Evolutionary conservation across 495 filamentous ascomycete species (phyloP), one percentile per base, ranked within the genome.

Genomic region (Chaetomium tenue): DNA sequence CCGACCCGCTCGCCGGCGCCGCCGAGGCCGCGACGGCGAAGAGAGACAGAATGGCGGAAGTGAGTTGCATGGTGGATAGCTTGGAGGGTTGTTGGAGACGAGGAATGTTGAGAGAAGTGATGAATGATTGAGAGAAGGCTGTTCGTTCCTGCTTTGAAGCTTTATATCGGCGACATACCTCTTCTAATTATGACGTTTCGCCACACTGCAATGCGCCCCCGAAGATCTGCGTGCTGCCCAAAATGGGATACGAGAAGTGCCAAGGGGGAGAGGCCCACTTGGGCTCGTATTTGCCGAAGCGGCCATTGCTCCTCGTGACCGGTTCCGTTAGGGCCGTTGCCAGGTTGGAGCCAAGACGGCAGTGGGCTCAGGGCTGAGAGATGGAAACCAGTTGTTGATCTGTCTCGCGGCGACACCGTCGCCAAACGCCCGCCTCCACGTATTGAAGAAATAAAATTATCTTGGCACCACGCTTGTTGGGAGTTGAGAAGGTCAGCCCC

Each of bases 1-100:
- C 28, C 28, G 57, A 58, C 37, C 60, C 37, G 73, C 44, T 30
- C 28, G 64, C 22, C 2, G 67, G 28, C 68, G 53, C n/a, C 61
- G 75, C 44, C 66, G 70, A 58, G 60, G 73, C 25, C 68, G 65
- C 44, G 70, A 84, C 3, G 82, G 90, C 63, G 23, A 65, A 92
- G 76, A 60, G 67, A 16, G 65, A 58, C 54, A 62, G 63, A 42
- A 70, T 53, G 33, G 47, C 47, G 56, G 65, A 53, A 6, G 55
- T 63, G 60, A 68, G 66, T 42, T 68, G 59, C 68, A 70, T 70
- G 23, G 48, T 52, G 22, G 28, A 9, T 25, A 22, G 47, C 6
- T 11, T 2, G 5, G 15, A 47, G 16, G 40, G 20, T 54, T 54
- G 8, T n/a, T 56, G 23, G 22, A 20, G 22, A 25, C 3, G 22